Conservation (phyloP, 306 rosid species). For the Trifolium repens region DNA sequence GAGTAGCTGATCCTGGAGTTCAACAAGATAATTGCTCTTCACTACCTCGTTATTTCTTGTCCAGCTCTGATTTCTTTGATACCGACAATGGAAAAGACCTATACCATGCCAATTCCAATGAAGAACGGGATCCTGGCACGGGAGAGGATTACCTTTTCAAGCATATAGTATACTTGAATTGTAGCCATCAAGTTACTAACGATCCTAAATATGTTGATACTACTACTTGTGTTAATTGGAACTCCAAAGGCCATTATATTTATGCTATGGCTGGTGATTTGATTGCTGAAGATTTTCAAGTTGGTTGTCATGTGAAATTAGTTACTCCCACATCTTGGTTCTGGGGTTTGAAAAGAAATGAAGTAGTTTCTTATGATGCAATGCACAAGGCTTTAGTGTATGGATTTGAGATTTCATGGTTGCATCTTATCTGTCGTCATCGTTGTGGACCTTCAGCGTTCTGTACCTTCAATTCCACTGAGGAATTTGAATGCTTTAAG, state of each 20-base stretch:
- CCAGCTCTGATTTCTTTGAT: background rate
- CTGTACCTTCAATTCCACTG: no score
- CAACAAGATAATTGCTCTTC: conserved; percentile 7
- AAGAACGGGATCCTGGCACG: no score
- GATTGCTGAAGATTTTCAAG: background rate
- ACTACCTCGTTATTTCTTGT: conserved; percentile 22
- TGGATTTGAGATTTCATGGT: no score
- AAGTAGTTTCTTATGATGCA: background rate
- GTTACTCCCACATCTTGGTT: background rate
- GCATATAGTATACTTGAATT: conserved; percentile 19
- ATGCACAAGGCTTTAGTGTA: background rate
- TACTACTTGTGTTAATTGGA: background rate
- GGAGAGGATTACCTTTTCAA: no score
- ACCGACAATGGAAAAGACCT: no score
- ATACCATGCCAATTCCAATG: no score
- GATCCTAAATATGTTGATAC: conserved; percentile 1
- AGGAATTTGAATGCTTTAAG: no score
- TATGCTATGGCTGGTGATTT: conserved; percentile 8
- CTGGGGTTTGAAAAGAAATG: background rate
- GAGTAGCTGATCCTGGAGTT: conserved; percentile 14
- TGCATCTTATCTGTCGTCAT: no score
- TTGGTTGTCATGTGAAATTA: background rate
- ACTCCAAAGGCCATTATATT: background rate
- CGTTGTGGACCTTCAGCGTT: no score
- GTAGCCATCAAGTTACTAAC: background rate